These are phyloP conservation scores for Citrus glauca DNA, from an alignment of 345 rosid species.

Conservation along the genomic window DNA sequence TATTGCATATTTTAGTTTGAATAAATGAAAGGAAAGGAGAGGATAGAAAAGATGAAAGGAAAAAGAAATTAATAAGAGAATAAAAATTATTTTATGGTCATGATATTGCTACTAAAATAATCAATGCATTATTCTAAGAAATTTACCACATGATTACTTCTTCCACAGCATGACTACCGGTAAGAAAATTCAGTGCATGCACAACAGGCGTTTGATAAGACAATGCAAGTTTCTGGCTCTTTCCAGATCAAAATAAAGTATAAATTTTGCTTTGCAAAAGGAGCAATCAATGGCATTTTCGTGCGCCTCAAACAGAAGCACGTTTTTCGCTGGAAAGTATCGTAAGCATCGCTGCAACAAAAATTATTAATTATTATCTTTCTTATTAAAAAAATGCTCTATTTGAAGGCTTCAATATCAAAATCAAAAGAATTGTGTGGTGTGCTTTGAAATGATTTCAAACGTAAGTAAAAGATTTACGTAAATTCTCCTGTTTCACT, in stretches of 20 bases:
- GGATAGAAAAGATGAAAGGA: too few relatives aligned
- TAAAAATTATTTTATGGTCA: too few relatives aligned
- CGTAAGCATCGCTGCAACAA: neutral
- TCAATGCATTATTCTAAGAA: neutral
- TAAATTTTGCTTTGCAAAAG: neutral
- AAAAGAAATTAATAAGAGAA: too few relatives aligned
- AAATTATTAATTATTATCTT: too few relatives aligned
- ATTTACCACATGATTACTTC: neutral
- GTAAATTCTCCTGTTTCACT: too few relatives aligned
- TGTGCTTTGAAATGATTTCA: too few relatives aligned
- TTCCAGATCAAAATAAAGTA: neutral
- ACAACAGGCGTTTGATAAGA: neutral
- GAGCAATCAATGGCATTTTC: neutral
- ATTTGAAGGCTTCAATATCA: too few relatives aligned
- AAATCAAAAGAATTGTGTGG: too few relatives aligned
- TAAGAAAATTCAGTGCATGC: neutral
- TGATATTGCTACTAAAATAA: neutral
- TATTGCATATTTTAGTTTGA: too few relatives aligned
- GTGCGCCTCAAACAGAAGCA: neutral
- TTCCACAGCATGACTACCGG: neutral
- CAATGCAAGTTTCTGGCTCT: neutral
- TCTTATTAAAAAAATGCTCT: too few relatives aligned
- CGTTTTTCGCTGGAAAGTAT: neutral
- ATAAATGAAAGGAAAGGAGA: too few relatives aligned
- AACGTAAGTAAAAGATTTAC: too few relatives aligned